Evolutionary conservation across 306 rosid genomes (phyloP), one percentile per base, ranked within the genome.

Genomic region (Cicer cuneatum): DNA sequence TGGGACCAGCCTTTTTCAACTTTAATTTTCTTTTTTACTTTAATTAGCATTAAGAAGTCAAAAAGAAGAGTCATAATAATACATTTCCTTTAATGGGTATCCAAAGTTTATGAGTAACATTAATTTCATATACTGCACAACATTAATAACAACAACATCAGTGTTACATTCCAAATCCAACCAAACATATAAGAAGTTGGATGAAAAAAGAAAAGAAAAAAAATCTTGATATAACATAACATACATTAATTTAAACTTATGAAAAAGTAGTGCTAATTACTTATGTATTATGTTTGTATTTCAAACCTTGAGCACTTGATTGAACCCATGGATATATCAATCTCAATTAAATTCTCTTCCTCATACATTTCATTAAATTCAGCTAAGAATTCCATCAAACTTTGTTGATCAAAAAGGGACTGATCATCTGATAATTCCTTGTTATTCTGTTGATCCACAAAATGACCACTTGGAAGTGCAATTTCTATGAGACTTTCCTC

Each of bases 401-500:
- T 78, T 38, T 71, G 80, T 41, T 81, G 89, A 40, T 49, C 62
- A 66, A 80, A 80, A 64, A 85, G 80, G 70, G 78, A 57, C 45
- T 24, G 33, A 24, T 78, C 80, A n/a, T 77, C 75, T 6, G 80
- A 74, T 74, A 79, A 13, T 49, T 86, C 83, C 7, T 69, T 72
- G 10, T 64, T 35, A 18, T 75, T 64, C 56, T 78, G 53, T 13
- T 84, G 87, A 59, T 69, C 72, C 73, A 88, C 84, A 48, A 80
- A 85, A 15, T 86, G 82, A 24, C 96, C 94, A 39, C 86, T 85
- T 7, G 90, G 90, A 81, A 94, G 91, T 62, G 91, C 66, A 60
- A 94, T 91, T 75, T 94, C 99, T 57, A 94, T 94, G 82, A 94
- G 92, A 78, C 93, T 90, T 35, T 94, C 99, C 77, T 94, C 99